Evolutionary conservation across 805 yeast species (phyloP).

Genomic region (Pichia rugopelliculosa): DNA sequence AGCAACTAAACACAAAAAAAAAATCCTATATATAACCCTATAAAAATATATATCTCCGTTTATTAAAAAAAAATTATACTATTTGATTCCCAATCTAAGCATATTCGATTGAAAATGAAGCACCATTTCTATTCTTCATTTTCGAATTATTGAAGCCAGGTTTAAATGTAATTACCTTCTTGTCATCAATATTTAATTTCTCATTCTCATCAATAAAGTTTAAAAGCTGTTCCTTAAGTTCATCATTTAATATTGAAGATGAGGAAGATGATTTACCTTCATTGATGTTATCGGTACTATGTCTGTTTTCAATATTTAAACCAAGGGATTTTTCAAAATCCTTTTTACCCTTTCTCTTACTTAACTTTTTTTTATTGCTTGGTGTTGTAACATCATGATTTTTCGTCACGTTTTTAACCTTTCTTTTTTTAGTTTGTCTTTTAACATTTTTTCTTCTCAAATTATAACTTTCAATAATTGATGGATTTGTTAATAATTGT

Average conservation of each 20-base stretch:
- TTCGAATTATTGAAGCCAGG: constrained; percentile 8
- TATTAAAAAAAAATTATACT: too few relatives aligned
- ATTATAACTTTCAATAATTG: constrained; percentile 8
- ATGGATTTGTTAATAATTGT: constrained; percentile 23
- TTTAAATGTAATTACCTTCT: constrained; percentile 18
- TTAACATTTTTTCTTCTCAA: not conserved
- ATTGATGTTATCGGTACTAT: not conserved
- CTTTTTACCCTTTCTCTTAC: not conserved
- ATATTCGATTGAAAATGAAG: constrained; percentile 20
- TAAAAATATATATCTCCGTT: too few relatives aligned
- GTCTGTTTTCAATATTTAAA: not conserved
- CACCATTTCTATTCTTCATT: constrained; percentile 16
- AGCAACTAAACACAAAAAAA: not conserved
- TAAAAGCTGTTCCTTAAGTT: constrained; percentile 16
- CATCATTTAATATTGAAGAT: not conserved
- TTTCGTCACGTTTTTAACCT: not conserved
- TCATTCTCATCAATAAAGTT: constrained; percentile 20
- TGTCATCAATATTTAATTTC: constrained; percentile 17
- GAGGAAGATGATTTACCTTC: not conserved
- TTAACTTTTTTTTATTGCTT: not conserved
- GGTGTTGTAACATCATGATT: not conserved
- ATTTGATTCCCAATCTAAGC: not conserved
- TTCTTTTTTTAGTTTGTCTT: not conserved
- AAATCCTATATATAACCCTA: not conserved
- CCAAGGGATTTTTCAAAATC: not conserved